Conservation (phyloP, 768 basidiomycete species). For the Chalciporus chontae region DNA sequence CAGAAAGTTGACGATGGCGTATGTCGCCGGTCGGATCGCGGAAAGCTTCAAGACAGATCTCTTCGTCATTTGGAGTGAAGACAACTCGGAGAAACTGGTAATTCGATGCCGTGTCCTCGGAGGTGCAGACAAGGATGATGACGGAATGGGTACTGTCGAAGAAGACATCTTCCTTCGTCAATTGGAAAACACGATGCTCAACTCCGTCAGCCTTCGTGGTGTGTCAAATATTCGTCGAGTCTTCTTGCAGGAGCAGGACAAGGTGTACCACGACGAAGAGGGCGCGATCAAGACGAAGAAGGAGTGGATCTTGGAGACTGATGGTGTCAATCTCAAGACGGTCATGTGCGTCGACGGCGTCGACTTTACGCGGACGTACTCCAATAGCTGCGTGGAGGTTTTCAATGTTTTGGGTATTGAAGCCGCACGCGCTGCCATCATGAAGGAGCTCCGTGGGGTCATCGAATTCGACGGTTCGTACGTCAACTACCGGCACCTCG, state of each 20-base stretch:
- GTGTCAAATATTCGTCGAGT: constrained; percentile 88
- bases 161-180: constrained; percentile 97
- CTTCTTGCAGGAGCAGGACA: constrained; percentile 89
- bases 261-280: constrained; percentile 57
- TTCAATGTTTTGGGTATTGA: constrained; percentile 96
- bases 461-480: constrained; percentile 99
- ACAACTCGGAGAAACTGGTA: constrained; percentile 95
- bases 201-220: constrained; percentile 91
- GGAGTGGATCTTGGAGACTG: constrained; percentile 98
- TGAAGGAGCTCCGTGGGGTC: constrained; percentile 90
- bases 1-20: constrained; percentile 91
- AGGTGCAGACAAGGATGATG: constrained; percentile 82
- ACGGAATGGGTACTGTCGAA: constrained; percentile 68
- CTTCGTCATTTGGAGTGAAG: constrained; percentile 98
- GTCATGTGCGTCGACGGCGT: constrained; percentile 96
- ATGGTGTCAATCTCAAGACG: constrained; percentile 92
- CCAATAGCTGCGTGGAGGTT: constrained; percentile 95
- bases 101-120: constrained; percentile 94
- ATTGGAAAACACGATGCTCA: constrained; percentile 94
- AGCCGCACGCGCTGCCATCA: constrained; percentile 89
- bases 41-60: constrained; percentile 94
- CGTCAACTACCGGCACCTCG: constrained; percentile 97
- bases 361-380: constrained; percentile 89
- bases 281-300: constrained; percentile 61
- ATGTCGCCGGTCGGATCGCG: constrained; percentile 89